phyloP scores from a whole-genome alignment of 768 basidiomycete genomes.

The Tulasnella sp. region DNA sequence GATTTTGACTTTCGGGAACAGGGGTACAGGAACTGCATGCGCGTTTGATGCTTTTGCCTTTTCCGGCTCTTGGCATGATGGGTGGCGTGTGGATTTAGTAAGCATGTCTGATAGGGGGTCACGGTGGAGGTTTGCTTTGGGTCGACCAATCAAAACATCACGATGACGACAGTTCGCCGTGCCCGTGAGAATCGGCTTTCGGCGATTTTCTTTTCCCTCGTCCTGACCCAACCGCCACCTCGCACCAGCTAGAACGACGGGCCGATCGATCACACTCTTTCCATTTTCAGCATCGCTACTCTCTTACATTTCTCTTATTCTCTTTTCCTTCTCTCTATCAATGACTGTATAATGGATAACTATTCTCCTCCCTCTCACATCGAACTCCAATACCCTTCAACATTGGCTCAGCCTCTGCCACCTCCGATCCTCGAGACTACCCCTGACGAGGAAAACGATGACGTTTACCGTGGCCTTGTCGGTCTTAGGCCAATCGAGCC shows the following conservation, averaged over 20 bases:
- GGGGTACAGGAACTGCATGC: too few species aligned
- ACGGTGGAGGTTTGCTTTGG: neutral
- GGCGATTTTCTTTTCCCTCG: constrained; percentile 5
- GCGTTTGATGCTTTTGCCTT: too few species aligned
- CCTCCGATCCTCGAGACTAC: neutral
- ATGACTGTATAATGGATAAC: constrained; percentile 2
- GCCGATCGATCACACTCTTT: neutral
- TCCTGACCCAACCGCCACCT: constrained; percentile 1
- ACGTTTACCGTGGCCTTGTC: constrained; percentile 58
- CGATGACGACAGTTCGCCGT: constrained; percentile 13
- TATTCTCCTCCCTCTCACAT: neutral
- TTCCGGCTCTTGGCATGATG: too few species aligned
- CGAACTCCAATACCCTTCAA: neutral
- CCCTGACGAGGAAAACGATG: constrained; percentile 40
- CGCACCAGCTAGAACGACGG: neutral
- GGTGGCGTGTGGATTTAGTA: neutral
- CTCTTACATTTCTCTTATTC: neutral
- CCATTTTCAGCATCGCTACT: neutral
- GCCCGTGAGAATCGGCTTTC: neutral
- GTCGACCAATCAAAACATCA: neutral
- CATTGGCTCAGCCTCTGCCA: neutral
- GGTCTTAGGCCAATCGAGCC: constrained; percentile 35
- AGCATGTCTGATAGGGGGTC: neutral
- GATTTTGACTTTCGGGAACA: too few species aligned
- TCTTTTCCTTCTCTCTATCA: neutral